Conservation (phyloP, 768 basidiomycete genomes). For the Panaeolus cyanescens region DNA sequence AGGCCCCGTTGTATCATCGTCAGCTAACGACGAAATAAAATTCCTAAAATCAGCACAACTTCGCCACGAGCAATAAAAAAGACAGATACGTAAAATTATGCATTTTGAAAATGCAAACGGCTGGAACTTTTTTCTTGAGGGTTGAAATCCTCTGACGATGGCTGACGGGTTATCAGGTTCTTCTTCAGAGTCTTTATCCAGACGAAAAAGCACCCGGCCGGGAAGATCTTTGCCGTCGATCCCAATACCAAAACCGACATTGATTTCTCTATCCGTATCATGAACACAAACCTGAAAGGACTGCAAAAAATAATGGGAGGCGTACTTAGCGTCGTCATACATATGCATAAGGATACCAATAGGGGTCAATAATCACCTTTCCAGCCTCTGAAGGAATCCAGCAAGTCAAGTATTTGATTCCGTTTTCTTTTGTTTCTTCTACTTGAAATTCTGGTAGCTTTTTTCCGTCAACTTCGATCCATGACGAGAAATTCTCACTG, state of each 20-base stretch:
- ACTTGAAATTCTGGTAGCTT: conserved; percentile 16
- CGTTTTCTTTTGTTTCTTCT: conserved; percentile 12
- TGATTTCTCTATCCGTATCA: not conserved
- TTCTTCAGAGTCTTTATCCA: not conserved
- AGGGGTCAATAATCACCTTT: conserved; percentile 9
- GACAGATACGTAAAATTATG: conserved; percentile 11
- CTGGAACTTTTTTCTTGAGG: not conserved
- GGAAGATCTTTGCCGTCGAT: not conserved
- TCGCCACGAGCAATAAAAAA: not conserved
- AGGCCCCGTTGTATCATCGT: conserved; percentile 8
- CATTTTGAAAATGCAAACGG: conserved; percentile 13
- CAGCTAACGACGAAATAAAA: conserved; percentile 6
- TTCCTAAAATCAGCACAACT: not conserved
- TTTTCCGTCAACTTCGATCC: conserved; percentile 17
- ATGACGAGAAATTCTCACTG: conserved; percentile 7
- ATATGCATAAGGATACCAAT: not conserved
- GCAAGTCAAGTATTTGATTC: conserved; percentile 19
- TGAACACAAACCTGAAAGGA: not conserved
- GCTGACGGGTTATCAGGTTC: not conserved
- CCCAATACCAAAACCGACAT: not conserved
- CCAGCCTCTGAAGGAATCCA: conserved; percentile 26
- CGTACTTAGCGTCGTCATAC: not conserved
- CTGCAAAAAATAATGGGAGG: not conserved
- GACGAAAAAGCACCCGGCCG: not conserved
- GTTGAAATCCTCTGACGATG: conserved; percentile 4